Percentiles rank a stretch among this genome's conserved stretches.
phyloP scores from a whole-genome alignment of 2,329 filamentous ascomycete species.

The Cladophialophora yegresii region DNA sequence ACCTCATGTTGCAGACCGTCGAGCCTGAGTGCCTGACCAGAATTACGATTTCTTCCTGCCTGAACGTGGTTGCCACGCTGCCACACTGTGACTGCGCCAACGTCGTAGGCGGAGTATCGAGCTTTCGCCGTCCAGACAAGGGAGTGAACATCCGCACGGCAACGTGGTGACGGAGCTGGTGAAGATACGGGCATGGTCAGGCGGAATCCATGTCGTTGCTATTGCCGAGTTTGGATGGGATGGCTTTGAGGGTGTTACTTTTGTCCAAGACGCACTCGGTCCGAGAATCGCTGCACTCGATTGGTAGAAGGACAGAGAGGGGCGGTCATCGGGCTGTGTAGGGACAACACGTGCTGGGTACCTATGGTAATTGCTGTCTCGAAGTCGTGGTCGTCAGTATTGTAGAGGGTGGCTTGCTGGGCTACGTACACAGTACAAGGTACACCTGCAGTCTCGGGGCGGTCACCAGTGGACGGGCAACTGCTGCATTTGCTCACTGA shows the following conservation, averaged over 20 bases:
- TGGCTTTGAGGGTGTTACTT: constrained; percentile 27
- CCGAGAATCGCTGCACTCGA: constrained; percentile 28
- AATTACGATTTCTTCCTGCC: constrained; percentile 2
- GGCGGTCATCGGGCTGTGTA: neutral
- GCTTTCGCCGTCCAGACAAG: constrained; percentile 27
- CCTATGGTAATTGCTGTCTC: neutral
- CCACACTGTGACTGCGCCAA: neutral
- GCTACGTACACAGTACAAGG: neutral
- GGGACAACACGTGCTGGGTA: neutral
- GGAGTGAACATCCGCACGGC: constrained; percentile 28
- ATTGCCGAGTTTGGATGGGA: constrained; percentile 19
- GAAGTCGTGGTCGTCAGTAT: neutral
- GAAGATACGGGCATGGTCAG: constrained; percentile 31
- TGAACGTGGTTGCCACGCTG: neutral
- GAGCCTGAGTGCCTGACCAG: constrained; percentile 31
- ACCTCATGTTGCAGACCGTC: constrained; percentile 23
- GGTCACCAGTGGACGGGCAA: neutral
- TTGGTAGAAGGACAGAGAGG: constrained; percentile 7
- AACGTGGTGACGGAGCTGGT: constrained; percentile 31
- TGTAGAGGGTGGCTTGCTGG: neutral
- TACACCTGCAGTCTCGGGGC: neutral
- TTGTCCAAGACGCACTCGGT: constrained; percentile 28
- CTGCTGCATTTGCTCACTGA: neutral
- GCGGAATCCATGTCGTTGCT: constrained; percentile 21
- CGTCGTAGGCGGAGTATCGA: no score